A percentile compares a stretch with the other conserved stretches of the same genome.
Conservation (phyloP, 176 grass and related monocot species). For the Elaeis guineensis region DNA sequence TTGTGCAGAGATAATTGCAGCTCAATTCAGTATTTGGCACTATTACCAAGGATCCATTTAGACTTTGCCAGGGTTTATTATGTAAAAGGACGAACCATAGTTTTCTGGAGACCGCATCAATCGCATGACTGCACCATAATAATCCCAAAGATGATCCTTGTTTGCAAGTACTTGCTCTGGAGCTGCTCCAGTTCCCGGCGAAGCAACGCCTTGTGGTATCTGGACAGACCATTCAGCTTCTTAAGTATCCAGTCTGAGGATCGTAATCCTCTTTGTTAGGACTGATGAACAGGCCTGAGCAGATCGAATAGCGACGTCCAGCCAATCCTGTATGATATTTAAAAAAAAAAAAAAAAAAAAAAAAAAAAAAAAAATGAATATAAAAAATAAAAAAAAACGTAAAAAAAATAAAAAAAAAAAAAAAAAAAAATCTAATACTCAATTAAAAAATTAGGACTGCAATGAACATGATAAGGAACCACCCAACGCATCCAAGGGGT, state of each 20-base stretch:
- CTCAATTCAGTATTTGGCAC: no score
- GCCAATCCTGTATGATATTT: no score
- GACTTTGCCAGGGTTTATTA: no score
- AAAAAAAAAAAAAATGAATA: no score
- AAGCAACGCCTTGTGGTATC: conserved; percentile 62
- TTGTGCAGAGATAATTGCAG: no score
- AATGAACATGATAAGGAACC: conserved; percentile 75
- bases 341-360: no score
- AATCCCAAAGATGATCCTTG: conserved; percentile 72
- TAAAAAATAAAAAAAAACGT: no score
- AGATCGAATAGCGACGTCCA: no score
- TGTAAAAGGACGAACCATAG: conserved; percentile 31
- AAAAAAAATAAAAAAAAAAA: no score
- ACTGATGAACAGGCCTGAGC: conserved; percentile 50
- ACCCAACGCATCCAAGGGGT: conserved; percentile 69
- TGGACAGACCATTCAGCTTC: conserved; percentile 47
- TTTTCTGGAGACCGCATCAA: conserved; percentile 46
- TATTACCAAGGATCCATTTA: no score
- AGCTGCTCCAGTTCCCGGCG: conserved; percentile 28
- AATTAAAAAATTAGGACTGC: no score
- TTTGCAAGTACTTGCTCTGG: conserved; percentile 32
- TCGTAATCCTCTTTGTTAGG: conserved; percentile 49
- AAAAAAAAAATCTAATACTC: no score
- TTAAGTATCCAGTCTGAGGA: conserved; percentile 40
- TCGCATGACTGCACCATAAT: conserved; percentile 43